Conservation (phyloP, 306 rosid species). For the Cicer judaicum region DNA sequence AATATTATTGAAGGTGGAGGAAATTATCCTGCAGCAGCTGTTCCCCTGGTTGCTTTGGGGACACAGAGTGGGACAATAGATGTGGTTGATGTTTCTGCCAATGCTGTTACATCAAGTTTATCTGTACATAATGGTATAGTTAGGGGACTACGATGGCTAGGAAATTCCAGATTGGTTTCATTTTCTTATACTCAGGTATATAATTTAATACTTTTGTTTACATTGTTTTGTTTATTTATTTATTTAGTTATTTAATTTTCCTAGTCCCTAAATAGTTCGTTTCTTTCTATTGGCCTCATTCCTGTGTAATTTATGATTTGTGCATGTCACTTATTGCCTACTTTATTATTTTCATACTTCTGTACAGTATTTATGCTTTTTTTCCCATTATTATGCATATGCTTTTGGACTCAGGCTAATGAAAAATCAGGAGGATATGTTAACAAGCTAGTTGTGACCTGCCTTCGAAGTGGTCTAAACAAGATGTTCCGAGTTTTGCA, state of each 20-base stretch:
- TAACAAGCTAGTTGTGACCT: constrained; percentile 86
- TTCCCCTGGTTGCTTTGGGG: constrained; percentile 98
- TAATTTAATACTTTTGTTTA: constrained; percentile 36
- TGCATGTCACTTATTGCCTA: constrained; percentile 25
- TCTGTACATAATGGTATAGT: constrained; percentile 78
- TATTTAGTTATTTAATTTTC: constrained; percentile 10
- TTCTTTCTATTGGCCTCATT: constrained; percentile 14
- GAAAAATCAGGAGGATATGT: constrained; percentile 93
- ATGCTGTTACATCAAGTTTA: constrained; percentile 85
- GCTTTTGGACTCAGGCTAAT: constrained; percentile 69
- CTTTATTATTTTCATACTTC: constrained; percentile 16
- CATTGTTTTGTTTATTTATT: constrained; percentile 22
- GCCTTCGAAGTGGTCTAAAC: constrained; percentile 94
- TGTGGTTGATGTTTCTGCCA: constrained; percentile 91
- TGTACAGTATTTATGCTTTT: constrained; percentile 26
- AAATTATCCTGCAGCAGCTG: constrained; percentile 87
- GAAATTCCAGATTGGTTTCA: constrained; percentile 97
- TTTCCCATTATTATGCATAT: constrained; percentile 38
- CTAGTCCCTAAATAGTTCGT: background rate
- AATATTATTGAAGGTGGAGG: constrained; percentile 82
- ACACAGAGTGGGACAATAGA: constrained; percentile 90
- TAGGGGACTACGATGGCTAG: constrained; percentile 98
- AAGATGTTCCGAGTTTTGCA: constrained; percentile 90
- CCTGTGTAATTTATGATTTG: constrained; percentile 32
- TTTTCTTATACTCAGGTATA: constrained; percentile 91